Base-by-base conservation (phyloP, 2,329 filamentous ascomycete species). In the Alternaria ventricosa region DNA sequence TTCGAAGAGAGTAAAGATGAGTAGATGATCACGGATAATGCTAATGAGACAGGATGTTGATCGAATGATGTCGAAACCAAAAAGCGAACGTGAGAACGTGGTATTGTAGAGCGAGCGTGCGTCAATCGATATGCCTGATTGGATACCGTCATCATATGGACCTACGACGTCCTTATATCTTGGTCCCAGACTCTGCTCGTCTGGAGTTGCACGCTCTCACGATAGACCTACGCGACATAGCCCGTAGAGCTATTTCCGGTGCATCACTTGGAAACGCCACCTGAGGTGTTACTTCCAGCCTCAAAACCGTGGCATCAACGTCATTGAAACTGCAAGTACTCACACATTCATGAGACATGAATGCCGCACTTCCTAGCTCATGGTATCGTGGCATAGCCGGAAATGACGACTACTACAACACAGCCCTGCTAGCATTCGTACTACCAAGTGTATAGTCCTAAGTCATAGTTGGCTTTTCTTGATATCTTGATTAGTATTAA, bases 101-200 rank as follows among this genome's bases (percentile, higher is more conserved):
- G 36, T 46, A 20, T 45, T 57, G 54, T 27, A 55, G 55, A 70
- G 51, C 57, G 64, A 69, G 33, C 46, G 61, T 49, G 33, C 46
- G 61, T 49, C 23, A 43, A 47, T 58, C 20, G 22, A 49, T 57
- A 47, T 61, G 41, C 41, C 43, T 58, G 55, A 33, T 47, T 61
- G 57, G 60, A 63, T 45, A 28, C 47, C 62, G 15, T 27, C 13
- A 27, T 28, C 53, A 33, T 20, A 22, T 64, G 58, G 66, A 55
- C 67, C 65, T 56, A 50, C 54, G 64, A 64, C 61, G 58, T 60
- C 61, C 58, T 68, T 72, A 70, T 71, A 70, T 55, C 18, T 41
- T 30, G n/a, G 45, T 25, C 59, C 47, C 45, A 18, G 22, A 51
- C 22, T 55, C 30, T 33, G 25, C 45, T 20, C 33, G 54, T 55